A percentile compares a stretch with the other conserved stretches of the same genome.
phyloP scores from a whole-genome alignment of 306 rosid species.

The Lathyrus oleraceus region DNA sequence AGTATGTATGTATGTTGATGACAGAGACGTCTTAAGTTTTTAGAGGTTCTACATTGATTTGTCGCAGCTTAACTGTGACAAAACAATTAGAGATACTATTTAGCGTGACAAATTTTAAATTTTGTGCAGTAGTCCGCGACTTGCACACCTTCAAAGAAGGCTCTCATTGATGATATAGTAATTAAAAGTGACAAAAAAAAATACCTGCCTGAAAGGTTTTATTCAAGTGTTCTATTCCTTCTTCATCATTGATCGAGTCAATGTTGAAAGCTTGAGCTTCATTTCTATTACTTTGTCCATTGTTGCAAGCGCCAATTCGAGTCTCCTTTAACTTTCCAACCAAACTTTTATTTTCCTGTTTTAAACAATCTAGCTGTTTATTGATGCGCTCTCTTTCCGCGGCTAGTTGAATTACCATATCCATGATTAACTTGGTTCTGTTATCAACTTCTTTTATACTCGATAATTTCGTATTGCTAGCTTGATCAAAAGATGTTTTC shows the following conservation, averaged over 20 bases:
- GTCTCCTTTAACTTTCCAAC: conserved; percentile 45
- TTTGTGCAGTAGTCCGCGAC: too few relatives aligned
- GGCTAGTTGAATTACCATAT: conserved; percentile 70
- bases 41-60: too few relatives aligned
- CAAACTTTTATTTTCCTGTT: conserved; percentile 57
- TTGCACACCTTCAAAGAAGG: too few relatives aligned
- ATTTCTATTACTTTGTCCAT: conserved; percentile 41
- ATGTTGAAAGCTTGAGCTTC: conserved; percentile 51
- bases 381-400: conserved; percentile 74
- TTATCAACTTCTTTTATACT: conserved; percentile 60
- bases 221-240: conserved; percentile 40
- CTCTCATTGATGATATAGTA: too few relatives aligned
- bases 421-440: conserved; percentile 65
- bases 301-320: conserved; percentile 37
- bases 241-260: conserved; percentile 47
- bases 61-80: too few relatives aligned
- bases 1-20: too few relatives aligned
- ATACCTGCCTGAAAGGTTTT: conserved; percentile 80
- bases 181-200: neutral
- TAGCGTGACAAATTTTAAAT: too few relatives aligned
- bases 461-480: conserved; percentile 46
- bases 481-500: conserved; percentile 67
- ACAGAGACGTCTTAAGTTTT: too few relatives aligned
- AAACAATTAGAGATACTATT: too few relatives aligned
- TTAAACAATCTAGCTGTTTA: conserved; percentile 59